A percentile compares a stretch with the other conserved stretches of the same genome.
These are phyloP conservation scores for Amanita jacksonii DNA, from an alignment of 768 basidiomycete genomes.

Conservation along the genomic window DNA sequence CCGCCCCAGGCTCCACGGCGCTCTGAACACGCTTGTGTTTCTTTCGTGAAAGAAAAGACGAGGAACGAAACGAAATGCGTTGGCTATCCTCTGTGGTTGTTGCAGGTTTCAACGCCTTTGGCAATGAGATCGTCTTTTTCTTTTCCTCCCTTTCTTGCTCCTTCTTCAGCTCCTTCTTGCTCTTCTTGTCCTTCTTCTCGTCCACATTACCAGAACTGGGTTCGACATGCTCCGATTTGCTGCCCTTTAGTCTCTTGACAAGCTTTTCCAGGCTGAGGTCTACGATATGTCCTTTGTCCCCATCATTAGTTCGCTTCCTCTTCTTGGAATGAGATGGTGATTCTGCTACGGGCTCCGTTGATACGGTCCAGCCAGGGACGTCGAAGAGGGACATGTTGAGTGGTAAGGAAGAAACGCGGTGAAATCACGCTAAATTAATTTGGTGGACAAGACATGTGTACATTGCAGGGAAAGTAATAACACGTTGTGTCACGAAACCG, in stretches of 20 bases:
- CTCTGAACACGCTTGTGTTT: constrained; percentile 13
- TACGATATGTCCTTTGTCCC: constrained; percentile 25
- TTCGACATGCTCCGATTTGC: constrained; percentile 14
- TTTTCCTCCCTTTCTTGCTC: constrained; percentile 14
- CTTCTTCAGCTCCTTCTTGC: constrained; percentile 11
- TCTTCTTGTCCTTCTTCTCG: constrained; percentile 17
- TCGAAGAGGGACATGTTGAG: constrained; percentile 36
- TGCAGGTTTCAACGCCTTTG: constrained; percentile 15
- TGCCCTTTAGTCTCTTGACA: constrained; percentile 34
- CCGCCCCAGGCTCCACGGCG: constrained; percentile 5
- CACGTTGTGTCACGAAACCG: no score
- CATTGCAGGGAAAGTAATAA: no score
- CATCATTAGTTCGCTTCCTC: constrained; percentile 38
- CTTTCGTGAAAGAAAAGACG: constrained; percentile 7
- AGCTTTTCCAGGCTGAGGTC: constrained; percentile 54
- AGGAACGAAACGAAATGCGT: constrained; percentile 8
- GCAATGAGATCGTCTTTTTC: constrained; percentile 14
- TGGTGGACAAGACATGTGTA: no score
- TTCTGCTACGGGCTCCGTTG: constrained; percentile 30
- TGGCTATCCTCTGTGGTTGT: not conserved
- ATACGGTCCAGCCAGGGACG: constrained; percentile 61
- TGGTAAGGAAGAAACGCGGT: constrained; percentile 26
- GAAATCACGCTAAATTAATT: not conserved
- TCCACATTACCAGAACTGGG: constrained; percentile 9
- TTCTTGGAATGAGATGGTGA: constrained; percentile 35